Evolutionary conservation across 805 yeast species (phyloP).

Genomic region (Debaryomyces prosopidis): DNA sequence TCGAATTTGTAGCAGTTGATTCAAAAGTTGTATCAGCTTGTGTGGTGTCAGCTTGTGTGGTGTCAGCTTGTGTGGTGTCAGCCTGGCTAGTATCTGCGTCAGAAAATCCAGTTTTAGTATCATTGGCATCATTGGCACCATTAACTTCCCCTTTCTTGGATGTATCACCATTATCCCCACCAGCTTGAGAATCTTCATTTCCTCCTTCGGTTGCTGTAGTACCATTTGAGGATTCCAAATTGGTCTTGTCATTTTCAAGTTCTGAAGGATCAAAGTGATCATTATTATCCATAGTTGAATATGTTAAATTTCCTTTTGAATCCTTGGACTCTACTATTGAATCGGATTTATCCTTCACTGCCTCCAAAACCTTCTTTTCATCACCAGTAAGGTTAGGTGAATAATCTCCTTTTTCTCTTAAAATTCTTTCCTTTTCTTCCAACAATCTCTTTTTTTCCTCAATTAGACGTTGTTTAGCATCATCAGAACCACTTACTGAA

Average conservation of each 20-base stretch:
- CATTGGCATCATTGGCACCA: not conserved
- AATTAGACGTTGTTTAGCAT: not conserved
- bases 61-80: not conserved
- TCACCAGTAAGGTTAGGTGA: not conserved
- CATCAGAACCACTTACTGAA: not conserved
- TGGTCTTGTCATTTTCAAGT: not conserved
- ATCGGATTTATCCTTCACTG: slow-evolving; percentile 22
- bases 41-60: not conserved
- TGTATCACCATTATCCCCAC: slow-evolving; percentile 7
- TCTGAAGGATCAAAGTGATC: slow-evolving; percentile 25
- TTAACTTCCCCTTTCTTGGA: not conserved
- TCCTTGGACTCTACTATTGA: slow-evolving; percentile 19
- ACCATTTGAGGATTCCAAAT: not conserved
- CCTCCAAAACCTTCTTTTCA: slow-evolving; percentile 11
- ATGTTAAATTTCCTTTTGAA: slow-evolving; percentile 10
- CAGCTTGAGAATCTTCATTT: not conserved
- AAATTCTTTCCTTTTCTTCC: slow-evolving; percentile 2
- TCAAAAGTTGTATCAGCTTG: slow-evolving; percentile 1
- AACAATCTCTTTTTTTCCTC: not conserved
- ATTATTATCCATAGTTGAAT: slow-evolving; percentile 39
- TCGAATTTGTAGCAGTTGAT: not conserved
- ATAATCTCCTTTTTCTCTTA: slow-evolving; percentile 6
- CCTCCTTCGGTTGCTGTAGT: not conserved
- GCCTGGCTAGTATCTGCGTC: not conserved
- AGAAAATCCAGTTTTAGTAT: no score